Evolutionary conservation across 805 yeast genomes (phyloP), one percentile per base, ranked within the genome.

Genomic region (Saccharomyces kudriavzevii): DNA sequence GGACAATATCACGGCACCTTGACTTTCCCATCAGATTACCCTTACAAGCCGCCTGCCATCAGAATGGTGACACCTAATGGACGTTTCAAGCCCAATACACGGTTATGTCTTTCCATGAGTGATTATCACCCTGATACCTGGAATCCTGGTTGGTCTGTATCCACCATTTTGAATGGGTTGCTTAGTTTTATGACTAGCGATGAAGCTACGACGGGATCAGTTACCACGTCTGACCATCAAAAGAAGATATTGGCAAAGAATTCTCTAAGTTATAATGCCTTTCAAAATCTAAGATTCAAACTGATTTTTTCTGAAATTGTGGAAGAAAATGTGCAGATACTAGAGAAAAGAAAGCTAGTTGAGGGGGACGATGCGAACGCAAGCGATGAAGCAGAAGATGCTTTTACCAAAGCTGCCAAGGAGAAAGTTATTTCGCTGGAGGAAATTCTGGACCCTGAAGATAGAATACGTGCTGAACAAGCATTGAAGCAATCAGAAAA

Each of bases 101-200:
- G 96, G 49, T 76, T 91, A 27, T 91, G 98, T 71, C 74, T 91
- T 49, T 83, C 91, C n/a, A 90, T 91, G 85, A 85, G 95, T 63
- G 97, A 91, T 71, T 91, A 82, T 69, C 98, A 91, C 62, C 97
- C 96, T 2, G 94, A 90, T 68, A 74, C 86, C 1, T 91, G 98
- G 98, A 90, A 91, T 68, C 97, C 98, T 1, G 89, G 96, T 5
- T 91, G 97, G 97, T 83, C 90, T 47, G 97, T 91, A 26, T 76
- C 89, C 31, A 90, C 97, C 0, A 91, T 91, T 22, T 75, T 91
- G 60, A 87, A 84, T 10, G 98, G 97, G 0, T 73, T 91, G 40
- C 74, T 91, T 59, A 88, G 96, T 66, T 91, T 91, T 64, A 91
- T 91, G 98, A 89, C 96, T 0, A 85, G 94, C 9, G 80, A 81